Evolutionary conservation across 1,284 basidiomycete genomes (phyloP).

Genomic region (Papiliotrema nemorosa): DNA sequence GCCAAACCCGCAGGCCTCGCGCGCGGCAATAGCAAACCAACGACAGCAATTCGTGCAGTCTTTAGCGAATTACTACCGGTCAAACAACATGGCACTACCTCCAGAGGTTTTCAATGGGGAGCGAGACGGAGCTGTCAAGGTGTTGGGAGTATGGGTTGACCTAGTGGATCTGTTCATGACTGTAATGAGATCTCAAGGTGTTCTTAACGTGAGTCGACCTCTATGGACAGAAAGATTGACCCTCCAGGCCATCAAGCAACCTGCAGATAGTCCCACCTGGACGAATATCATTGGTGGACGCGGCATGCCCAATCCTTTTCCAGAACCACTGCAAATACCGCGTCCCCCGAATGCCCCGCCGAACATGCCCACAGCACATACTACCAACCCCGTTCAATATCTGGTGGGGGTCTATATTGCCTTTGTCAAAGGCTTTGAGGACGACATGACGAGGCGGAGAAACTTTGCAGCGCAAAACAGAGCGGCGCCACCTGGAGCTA

Average conservation of each 20-base stretch:
- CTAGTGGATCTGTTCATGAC: slow-evolving; percentile 37
- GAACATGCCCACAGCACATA: slow-evolving; percentile 16
- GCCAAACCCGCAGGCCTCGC: slow-evolving; percentile 8
- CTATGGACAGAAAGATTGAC: neutral
- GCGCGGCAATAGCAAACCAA: too few species aligned
- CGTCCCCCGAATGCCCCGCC: slow-evolving; percentile 20
- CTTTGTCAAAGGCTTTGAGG: slow-evolving; percentile 39
- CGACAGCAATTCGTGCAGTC: slow-evolving; percentile 31
- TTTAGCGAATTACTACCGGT: slow-evolving; percentile 25
- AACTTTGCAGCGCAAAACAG: too few species aligned
- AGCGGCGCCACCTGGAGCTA: too few species aligned
- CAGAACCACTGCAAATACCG: slow-evolving; percentile 18
- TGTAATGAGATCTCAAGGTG: slow-evolving; percentile 31
- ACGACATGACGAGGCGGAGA: slow-evolving; percentile 34
- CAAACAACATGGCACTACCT: slow-evolving; percentile 23
- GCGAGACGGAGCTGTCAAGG: slow-evolving; percentile 30
- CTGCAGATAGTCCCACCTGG: slow-evolving; percentile 29
- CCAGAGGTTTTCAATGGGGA: slow-evolving; percentile 39
- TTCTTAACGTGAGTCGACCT: slow-evolving; percentile 16
- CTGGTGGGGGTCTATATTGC: slow-evolving; percentile 33
- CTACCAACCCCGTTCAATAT: slow-evolving; percentile 28
- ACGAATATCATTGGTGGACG: slow-evolving; percentile 18
- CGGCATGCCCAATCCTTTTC: slow-evolving; percentile 28
- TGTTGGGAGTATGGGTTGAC: slow-evolving; percentile 37
- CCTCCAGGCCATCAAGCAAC: slow-evolving; percentile 15